Conservation (phyloP, 805 yeast species). For the Ogataea zsoltii region DNA sequence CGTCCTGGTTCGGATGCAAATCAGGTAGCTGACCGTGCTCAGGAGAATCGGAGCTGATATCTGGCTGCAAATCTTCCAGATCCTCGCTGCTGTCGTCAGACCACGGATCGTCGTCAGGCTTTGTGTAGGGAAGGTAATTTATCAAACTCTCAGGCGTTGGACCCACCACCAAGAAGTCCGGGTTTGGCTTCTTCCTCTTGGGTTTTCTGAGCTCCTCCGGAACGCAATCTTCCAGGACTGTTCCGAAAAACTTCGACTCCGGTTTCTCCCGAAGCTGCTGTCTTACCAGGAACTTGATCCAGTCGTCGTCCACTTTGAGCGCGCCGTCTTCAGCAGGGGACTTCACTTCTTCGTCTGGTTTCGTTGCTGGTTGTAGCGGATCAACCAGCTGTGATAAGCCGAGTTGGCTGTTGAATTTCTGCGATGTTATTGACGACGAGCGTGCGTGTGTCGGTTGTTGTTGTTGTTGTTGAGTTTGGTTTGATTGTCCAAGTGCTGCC, state of each 20-base stretch:
- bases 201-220: slow-evolving; percentile 29
- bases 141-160: slow-evolving; percentile 36
- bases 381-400: slow-evolving; percentile 5
- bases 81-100: slow-evolving; percentile 2
- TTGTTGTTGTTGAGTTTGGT: slow-evolving; percentile 22
- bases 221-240: slow-evolving; percentile 27
- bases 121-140: slow-evolving; percentile 34
- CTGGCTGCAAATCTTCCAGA: background rate
- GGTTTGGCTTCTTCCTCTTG: slow-evolving; percentile 21
- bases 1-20: slow-evolving; percentile 1
- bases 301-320: slow-evolving; percentile 32
- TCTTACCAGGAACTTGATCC: slow-evolving; percentile 34
- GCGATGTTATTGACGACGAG: slow-evolving; percentile 10
- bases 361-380: background rate
- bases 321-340: slow-evolving; percentile 1
- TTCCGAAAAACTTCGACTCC: slow-evolving; percentile 29
- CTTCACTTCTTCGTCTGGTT: slow-evolving; percentile 4
- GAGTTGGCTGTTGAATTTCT: slow-evolving; percentile 15
- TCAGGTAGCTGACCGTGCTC: background rate
- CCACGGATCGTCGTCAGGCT: slow-evolving; percentile 25
- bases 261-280: slow-evolving; percentile 28
- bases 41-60: background rate
- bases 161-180: slow-evolving; percentile 35
- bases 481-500: slow-evolving; percentile 33
- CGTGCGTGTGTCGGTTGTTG: slow-evolving; percentile 11